Evolutionary conservation across 2,329 filamentous ascomycete genomes (phyloP).

Genomic region (Coniella lustricola): DNA sequence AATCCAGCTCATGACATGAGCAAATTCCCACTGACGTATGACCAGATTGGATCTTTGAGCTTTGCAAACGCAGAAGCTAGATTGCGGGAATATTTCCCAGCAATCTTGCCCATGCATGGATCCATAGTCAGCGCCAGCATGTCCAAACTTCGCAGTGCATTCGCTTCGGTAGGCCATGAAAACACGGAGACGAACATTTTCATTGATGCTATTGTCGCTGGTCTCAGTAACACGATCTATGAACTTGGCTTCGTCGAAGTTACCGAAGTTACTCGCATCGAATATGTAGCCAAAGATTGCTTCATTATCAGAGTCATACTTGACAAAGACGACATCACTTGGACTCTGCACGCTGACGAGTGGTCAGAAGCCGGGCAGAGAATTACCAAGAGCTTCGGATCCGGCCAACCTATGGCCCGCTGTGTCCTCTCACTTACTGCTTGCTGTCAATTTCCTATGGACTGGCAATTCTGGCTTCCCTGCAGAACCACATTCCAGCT

Average conservation of each 20-base stretch:
- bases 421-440: constrained; percentile 2
- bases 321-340: constrained; percentile 5
- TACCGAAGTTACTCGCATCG: constrained; percentile 11
- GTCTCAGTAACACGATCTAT: constrained; percentile 9
- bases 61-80: constrained; percentile 5
- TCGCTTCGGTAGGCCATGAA: neutral
- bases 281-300: constrained; percentile 8
- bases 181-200: neutral
- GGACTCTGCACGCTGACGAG: constrained; percentile 11
- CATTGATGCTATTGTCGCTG: constrained; percentile 2
- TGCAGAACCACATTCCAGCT: neutral
- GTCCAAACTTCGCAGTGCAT: neutral
- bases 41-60: constrained; percentile 3
- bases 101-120: constrained; percentile 7
- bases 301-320: constrained; percentile 11
- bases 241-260: constrained; percentile 11
- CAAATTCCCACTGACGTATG: neutral
- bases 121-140: neutral
- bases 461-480: constrained; percentile 9
- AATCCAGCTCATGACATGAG: constrained; percentile 31
- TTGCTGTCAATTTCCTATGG: constrained; percentile 1
- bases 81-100: constrained; percentile 9
- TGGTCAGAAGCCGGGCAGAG: constrained; percentile 2
- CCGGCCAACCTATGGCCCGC: constrained; percentile 17
- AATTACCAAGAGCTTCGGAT: neutral